Evolutionary conservation across 2,329 filamentous ascomycete species (phyloP).

Genomic region (Didymella segeticola): DNA sequence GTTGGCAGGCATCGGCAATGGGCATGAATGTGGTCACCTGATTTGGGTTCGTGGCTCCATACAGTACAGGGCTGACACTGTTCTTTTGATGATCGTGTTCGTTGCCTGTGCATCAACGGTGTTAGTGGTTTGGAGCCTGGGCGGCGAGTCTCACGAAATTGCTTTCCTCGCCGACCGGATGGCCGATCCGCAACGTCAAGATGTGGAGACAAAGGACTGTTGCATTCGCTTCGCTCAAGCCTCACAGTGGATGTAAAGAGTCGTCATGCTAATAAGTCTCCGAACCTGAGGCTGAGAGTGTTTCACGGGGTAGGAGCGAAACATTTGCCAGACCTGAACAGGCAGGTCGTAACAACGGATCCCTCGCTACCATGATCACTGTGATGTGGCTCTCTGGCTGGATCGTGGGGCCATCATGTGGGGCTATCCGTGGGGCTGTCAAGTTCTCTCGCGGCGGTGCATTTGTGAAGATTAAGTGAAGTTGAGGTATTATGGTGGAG

Average conservation of each 20-base stretch:
- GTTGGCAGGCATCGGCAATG: constrained; percentile 7
- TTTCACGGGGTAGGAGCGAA: constrained; percentile 14
- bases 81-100: constrained; percentile 7
- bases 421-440: constrained; percentile 2
- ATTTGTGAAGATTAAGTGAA: background rate
- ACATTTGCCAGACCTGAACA: constrained; percentile 6
- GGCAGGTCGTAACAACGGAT: constrained; percentile 1
- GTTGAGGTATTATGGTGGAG: background rate
- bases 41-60: constrained; percentile 4
- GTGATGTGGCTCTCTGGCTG: constrained; percentile 1
- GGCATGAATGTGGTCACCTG: constrained; percentile 6
- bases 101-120: constrained; percentile 1
- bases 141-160: constrained; percentile 3
- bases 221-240: background rate
- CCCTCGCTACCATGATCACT: background rate
- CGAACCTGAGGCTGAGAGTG: constrained; percentile 12
- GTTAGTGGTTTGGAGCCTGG: background rate
- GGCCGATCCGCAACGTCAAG: background rate
- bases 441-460: background rate
- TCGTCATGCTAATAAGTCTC: background rate
- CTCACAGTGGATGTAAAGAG: background rate
- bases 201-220: constrained; percentile 3
- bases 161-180: background rate
- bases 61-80: constrained; percentile 10
- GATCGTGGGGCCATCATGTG: background rate